Percentiles rank a stretch among this genome's conserved stretches.
Evolutionary conservation across 2,329 filamentous ascomycete species (phyloP).

Genomic region (Paracamarosporium sp.): DNA sequence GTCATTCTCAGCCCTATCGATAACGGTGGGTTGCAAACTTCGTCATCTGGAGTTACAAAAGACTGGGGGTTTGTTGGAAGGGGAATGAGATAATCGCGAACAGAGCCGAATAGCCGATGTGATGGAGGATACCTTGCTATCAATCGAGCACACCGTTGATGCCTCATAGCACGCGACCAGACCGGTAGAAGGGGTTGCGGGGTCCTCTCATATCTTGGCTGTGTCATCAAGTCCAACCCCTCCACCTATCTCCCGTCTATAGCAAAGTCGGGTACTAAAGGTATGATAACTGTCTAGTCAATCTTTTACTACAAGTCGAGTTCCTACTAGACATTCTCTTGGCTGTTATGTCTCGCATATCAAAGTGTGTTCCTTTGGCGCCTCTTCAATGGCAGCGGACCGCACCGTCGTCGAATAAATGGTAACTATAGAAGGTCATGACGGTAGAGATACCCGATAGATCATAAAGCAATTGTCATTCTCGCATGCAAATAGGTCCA

Average conservation of each 20-base stretch:
- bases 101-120: background rate
- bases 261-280: background rate
- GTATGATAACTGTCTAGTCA: no score
- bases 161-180: background rate
- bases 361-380: background rate
- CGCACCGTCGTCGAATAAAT: background rate
- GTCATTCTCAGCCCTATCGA: slow-evolving; percentile 12
- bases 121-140: background rate
- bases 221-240: background rate
- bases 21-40: slow-evolving; percentile 1
- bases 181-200: background rate
- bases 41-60: slow-evolving; percentile 1
- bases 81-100: background rate
- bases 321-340: background rate
- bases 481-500: background rate
- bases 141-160: background rate
- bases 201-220: background rate
- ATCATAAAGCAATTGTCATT: background rate
- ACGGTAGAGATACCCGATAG: background rate
- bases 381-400: background rate
- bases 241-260: background rate
- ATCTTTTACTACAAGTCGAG: background rate
- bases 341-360: no score
- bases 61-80: background rate
- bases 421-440: no score